Conservation (phyloP, 257 asterid species). For the Solanum ahanhuiri region DNA sequence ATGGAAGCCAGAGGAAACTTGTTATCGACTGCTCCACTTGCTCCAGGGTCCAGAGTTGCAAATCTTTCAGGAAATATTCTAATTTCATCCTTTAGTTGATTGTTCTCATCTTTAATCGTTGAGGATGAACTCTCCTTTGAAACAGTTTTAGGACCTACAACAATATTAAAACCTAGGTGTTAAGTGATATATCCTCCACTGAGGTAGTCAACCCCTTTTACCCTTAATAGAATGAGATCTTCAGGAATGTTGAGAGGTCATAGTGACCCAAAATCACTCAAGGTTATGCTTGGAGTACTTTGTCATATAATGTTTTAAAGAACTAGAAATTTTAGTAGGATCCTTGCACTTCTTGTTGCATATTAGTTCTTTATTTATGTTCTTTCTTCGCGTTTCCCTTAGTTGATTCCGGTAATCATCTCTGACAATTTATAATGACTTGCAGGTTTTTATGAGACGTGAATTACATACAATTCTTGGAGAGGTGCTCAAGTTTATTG, state of each 20-base stretch:
- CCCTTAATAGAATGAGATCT: background rate
- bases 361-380: background rate
- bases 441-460: slow-evolving; percentile 74
- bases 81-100: background rate
- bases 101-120: background rate
- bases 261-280: background rate
- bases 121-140: background rate
- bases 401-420: background rate
- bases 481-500: slow-evolving; percentile 38
- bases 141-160: background rate
- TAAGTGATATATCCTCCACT: background rate
- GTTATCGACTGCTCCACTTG: background rate
- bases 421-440: background rate
- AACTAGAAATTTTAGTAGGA: background rate
- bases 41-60: background rate
- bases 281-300: background rate
- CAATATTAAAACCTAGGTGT: background rate
- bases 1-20: background rate
- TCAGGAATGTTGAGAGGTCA: background rate
- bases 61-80: background rate
- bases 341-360: background rate
- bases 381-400: background rate
- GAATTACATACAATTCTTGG: slow-evolving; percentile 75
- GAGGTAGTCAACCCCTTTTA: background rate
- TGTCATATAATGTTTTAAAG: background rate